Conservation (phyloP, 768 basidiomycete species). For the Suillus paluster region DNA sequence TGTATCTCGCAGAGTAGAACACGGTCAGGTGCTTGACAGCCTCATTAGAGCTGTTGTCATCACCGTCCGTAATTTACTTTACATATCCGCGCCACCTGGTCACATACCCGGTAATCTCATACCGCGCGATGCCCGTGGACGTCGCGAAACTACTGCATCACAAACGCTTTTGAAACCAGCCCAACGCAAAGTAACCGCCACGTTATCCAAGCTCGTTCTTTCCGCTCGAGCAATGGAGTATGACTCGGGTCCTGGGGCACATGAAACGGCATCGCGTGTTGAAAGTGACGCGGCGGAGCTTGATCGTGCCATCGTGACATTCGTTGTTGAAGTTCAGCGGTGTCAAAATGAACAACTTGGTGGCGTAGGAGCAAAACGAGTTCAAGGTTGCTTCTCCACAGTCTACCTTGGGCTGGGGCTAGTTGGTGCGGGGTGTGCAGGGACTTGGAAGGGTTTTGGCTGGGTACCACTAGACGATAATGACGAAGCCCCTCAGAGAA, state of each 20-base stretch:
- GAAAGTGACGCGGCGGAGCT: conserved; percentile 79
- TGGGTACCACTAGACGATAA: conserved; percentile 65
- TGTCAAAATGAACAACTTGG: conserved; percentile 42
- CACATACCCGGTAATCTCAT: conserved; percentile 63
- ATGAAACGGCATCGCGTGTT: conserved; percentile 70
- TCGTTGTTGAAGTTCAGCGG: conserved; percentile 72
- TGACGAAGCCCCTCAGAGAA: conserved; percentile 48
- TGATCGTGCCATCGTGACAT: conserved; percentile 69
- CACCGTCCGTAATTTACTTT: conserved; percentile 81
- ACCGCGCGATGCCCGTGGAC: conserved; percentile 52
- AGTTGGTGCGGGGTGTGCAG: conserved; percentile 80
- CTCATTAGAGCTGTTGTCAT: conserved; percentile 66
- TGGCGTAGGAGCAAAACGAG: conserved; percentile 47
- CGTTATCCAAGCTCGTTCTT: conserved; percentile 86
- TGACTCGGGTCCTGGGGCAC: conserved; percentile 65
- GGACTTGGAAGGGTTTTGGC: conserved; percentile 84
- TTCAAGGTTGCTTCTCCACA: conserved; percentile 64
- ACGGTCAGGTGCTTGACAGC: conserved; percentile 62
- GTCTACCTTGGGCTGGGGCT: conserved; percentile 73
- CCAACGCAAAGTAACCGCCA: conserved; percentile 86
- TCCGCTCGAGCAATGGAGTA: conserved; percentile 90
- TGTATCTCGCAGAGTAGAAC: conserved; percentile 51
- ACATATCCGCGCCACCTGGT: conserved; percentile 61
- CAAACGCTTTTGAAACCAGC: conserved; percentile 74
- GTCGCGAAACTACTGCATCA: conserved; percentile 45